Base-by-base conservation (phyloP, 805 yeast species). In the Candida quercuum region DNA sequence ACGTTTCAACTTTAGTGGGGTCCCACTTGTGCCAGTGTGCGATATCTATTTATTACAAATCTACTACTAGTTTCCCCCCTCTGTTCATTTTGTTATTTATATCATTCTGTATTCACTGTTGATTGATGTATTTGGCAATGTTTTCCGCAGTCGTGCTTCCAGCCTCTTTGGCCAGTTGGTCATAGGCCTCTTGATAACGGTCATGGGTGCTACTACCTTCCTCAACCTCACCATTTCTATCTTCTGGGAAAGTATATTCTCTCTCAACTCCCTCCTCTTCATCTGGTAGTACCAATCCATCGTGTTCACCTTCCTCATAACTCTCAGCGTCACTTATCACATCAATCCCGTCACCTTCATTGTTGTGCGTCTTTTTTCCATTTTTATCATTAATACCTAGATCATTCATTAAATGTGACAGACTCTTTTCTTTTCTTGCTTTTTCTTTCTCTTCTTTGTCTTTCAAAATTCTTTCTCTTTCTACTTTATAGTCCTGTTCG, bases 381-480 rank as follows among this genome's bases (percentile, higher is more conserved):
- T 57, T 38, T 24, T 48, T 50, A 27, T 64, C 75, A 32, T 70
- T 64, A 31, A 88, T 63, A 13, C 95, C 95, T 52, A 93, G 67
- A 59, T 93, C 99, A 44, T 81, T 81, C 86, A 93, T 85, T 48
- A 93, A 66, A 45, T 78, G 72, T 32, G 73, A 69, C 51, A 93
- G 65, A 20, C 83, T 80, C 47, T 78, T 72, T 25, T 86, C 81
- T 59, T 87, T 86, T 49, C 81, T 70, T 51, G 68, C 64, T 56
- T 78, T 77, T 52, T 85, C 95, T 38, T 78, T 79, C 42, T 80
- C 81, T 48, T 83, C 85, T 54, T 87, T 85, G 46, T 83, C 78
- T 57, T 82, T 74, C 36, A 83, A 56, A 13, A 91, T 78, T 51
- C 84, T 69, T 41, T 91, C 96, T 55, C 96, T 75, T 64, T 93